Conservation (phyloP, 495 filamentous ascomycete species). For the Extremus antarcticus region DNA sequence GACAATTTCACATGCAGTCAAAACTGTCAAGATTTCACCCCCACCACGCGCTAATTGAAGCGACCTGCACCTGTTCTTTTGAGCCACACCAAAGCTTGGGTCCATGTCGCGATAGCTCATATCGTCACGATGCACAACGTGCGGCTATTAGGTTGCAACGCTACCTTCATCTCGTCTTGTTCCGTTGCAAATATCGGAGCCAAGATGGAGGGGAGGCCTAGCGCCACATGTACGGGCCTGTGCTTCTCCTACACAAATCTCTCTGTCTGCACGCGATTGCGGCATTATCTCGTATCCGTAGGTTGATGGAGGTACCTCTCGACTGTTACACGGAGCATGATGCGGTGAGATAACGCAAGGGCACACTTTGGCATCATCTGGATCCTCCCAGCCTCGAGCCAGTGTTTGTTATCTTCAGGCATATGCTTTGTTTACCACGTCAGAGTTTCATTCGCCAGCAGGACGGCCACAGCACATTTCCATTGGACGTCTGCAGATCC, state of each 20-base stretch:
- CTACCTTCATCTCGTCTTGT: no score
- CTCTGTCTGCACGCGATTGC: no score
- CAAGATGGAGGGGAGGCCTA: no score
- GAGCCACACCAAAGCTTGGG: not conserved
- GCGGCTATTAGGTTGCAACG: no score
- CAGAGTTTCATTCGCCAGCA: not conserved
- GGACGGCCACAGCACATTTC: not conserved
- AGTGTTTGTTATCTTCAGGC: not conserved
- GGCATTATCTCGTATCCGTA: not conserved
- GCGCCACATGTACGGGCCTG: no score
- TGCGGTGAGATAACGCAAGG: not conserved
- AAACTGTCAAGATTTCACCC: not conserved
- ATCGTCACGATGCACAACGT: not conserved
- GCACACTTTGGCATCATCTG: not conserved
- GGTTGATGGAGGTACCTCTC: not conserved
- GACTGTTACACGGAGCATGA: not conserved
- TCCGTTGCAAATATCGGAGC: no score
- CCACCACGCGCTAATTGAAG: not conserved
- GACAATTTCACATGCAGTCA: not conserved
- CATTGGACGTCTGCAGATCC: not conserved
- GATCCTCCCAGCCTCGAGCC: not conserved
- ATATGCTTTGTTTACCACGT: not conserved
- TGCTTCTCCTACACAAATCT: no score
- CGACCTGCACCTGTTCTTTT: not conserved
- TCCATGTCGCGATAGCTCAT: not conserved